Base-by-base conservation (phyloP, 805 yeast species). In the Candida suzukii region DNA sequence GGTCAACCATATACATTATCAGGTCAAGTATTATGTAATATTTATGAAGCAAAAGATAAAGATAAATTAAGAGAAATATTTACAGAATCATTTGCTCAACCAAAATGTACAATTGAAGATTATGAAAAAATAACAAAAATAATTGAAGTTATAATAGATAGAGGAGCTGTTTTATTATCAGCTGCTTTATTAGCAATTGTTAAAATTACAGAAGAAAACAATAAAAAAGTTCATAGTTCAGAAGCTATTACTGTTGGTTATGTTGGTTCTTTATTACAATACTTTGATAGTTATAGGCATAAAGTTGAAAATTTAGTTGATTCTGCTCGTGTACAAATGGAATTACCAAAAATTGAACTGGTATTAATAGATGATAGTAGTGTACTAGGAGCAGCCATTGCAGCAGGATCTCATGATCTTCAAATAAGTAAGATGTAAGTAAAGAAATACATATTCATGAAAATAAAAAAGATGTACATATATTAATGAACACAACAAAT, bases 321-420 rank as follows among this genome's bases (percentile, higher is more conserved):
- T 2, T 8, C 16, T 7, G 33, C 35, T 17, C 37, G 28, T 21
- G 49, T 54, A 4, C 41, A 46, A 22, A 41, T 51, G 2, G 50
- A 60, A 43, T 60, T 67, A 11, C 57, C 61, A 8, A 41, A 45
- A n/a, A 60, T 74, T 14, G 58, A 59, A 19, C 61, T 75, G 38
- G 60, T 55, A 40, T 58, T 63, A 35, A 58, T 73, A 22, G 68
- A 66, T 16, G 64, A 74, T 46, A 71, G 76, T 40, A 68, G 75
- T 14, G 60, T 75, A 9, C 58, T 73, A 25, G 81, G 81, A 4
- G 76, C 78, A 22, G 80, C 76, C 12, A 68, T 75, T 35, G 74
- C 76, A 16, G 78, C 79, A n/a, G 47, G 40, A 18, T 31, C 35
- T n/a, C 35, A 31, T 19, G n/a, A 19, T 19, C 14, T 31, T 3